phyloP scores from a whole-genome alignment of 169 alveolate species.

The Plasmodium vinckei region DNA sequence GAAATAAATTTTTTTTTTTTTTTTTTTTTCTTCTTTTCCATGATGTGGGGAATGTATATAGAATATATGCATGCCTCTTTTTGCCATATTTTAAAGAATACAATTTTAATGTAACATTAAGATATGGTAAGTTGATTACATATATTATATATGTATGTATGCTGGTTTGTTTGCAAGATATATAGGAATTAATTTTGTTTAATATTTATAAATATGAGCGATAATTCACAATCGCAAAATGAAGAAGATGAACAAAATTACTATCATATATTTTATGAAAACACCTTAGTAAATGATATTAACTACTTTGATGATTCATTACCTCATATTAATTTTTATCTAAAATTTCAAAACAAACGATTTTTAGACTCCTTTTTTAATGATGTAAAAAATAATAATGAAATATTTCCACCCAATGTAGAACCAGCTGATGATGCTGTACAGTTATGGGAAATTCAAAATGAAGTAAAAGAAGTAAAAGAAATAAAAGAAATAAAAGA shows the following conservation, averaged over 20 bases:
- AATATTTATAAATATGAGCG: constrained; percentile 14
- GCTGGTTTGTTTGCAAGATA: too few relatives aligned
- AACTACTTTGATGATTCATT: constrained; percentile 44
- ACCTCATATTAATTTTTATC: constrained; percentile 66
- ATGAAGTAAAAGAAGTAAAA: constrained; percentile 13
- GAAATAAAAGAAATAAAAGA: not conserved
- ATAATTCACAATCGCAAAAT: constrained; percentile 34
- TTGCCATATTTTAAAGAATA: too few relatives aligned
- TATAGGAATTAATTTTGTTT: too few relatives aligned
- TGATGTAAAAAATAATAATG: constrained; percentile 1
- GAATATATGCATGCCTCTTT: too few relatives aligned
- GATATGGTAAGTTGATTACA: too few relatives aligned
- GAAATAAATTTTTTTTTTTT: too few relatives aligned
- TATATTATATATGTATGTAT: too few relatives aligned
- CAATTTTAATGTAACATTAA: too few relatives aligned
- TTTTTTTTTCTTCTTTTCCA: too few relatives aligned
- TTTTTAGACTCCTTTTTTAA: constrained; percentile 38
- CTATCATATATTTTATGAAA: constrained; percentile 49
- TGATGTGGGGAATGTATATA: too few relatives aligned
- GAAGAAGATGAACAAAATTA: constrained; percentile 39
- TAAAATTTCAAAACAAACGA: constrained; percentile 45
- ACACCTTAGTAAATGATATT: constrained; percentile 18
- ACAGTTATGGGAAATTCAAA: not conserved
- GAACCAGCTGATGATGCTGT: not conserved
- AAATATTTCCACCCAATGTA: not conserved